Conservation (phyloP, 2,329 filamentous ascomycete genomes). For the Thermoascus crustaceus region DNA sequence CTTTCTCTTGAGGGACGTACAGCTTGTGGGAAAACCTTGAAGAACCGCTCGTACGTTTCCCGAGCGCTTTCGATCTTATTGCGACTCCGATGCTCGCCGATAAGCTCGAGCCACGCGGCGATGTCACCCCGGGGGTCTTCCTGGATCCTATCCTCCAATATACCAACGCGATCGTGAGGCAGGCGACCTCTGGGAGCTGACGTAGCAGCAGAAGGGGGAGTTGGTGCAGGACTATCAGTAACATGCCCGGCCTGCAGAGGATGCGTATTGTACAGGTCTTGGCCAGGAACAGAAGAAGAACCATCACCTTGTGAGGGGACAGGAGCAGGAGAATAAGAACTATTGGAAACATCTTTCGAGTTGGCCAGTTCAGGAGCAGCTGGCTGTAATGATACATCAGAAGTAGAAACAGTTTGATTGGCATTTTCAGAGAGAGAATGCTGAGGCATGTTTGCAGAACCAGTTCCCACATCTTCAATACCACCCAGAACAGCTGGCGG, state of each 20-base stretch:
- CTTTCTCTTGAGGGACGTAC: conserved; percentile 51
- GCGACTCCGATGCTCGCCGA: conserved; percentile 73
- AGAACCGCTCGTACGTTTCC: conserved; percentile 73
- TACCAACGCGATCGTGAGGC: conserved; percentile 64
- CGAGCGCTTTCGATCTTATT: conserved; percentile 76
- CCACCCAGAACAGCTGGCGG: conserved; percentile 42
- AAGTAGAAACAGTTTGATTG: conserved; percentile 47
- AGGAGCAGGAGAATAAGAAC: conserved; percentile 42
- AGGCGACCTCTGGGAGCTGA: conserved; percentile 45
- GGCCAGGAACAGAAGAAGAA: conserved; percentile 27
- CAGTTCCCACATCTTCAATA: conserved; percentile 42
- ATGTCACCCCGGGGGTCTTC: conserved; percentile 89
- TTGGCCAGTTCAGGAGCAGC: conserved; percentile 43
- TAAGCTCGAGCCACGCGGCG: conserved; percentile 82
- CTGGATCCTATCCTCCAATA: conserved; percentile 82
- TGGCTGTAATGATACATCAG: conserved; percentile 55
- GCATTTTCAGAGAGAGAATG: conserved; percentile 48
- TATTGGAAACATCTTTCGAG: conserved; percentile 43
- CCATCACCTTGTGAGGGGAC: conserved; percentile 39
- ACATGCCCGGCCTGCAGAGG: conserved; percentile 21
- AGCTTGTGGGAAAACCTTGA: conserved; percentile 79
- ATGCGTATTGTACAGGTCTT: conserved; percentile 30
- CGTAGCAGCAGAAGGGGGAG: conserved; percentile 38
- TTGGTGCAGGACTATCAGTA: conserved; percentile 31
- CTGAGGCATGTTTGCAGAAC: conserved; percentile 43